Evolutionary conservation across 2,329 filamentous ascomycete genomes (phyloP), one percentile per base, ranked within the genome.

Genomic region (Fusarium nygamai): DNA sequence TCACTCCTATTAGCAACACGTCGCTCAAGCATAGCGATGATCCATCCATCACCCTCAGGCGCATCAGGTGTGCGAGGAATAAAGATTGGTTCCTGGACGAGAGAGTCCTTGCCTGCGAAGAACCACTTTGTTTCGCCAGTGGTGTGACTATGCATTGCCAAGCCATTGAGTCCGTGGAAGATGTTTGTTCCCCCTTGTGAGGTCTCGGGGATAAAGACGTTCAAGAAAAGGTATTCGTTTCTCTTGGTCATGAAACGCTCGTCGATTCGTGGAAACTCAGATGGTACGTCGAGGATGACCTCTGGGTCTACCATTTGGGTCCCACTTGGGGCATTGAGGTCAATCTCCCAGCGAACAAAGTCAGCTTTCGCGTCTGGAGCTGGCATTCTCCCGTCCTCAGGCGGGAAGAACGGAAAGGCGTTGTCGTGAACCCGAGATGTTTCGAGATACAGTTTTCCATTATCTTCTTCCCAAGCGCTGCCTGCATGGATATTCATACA

Each of bases 261-360:
- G 11, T 74, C 72, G 0, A 72, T 61, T 3, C 67, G 20, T 0
- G 64, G 64, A 1, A 74, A 71, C 41, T 74, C 72, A 0, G 54
- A 64, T 11, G 64, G 67, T 0, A 62, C 36, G 12, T 71, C 64
- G 3, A 74, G 17, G 6, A 73, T 36, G 14, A 69, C 2, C 12
- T 43, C 3, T 0, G 67, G 70, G 3, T 73, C 67, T 0, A 13
- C 54, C 17, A 74, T 41, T 2, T 43, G 64, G 0, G 47, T 61
- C 0, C 63, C 58, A 8, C 1, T 67, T 4, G 69, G 70, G 1
- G 67, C 50, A 31, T 22, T 63, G 3, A 70, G 33, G 31, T 75
- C 71, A 2, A 75, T 67, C 29, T 72, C 71, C 72, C 71, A 75
- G 2, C 64, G 64, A 1, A 75, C 72, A 13, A 34, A 75, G 6